Base-by-base conservation (phyloP, 2,329 filamentous ascomycete species). In the Xylariaceae sp. region DNA sequence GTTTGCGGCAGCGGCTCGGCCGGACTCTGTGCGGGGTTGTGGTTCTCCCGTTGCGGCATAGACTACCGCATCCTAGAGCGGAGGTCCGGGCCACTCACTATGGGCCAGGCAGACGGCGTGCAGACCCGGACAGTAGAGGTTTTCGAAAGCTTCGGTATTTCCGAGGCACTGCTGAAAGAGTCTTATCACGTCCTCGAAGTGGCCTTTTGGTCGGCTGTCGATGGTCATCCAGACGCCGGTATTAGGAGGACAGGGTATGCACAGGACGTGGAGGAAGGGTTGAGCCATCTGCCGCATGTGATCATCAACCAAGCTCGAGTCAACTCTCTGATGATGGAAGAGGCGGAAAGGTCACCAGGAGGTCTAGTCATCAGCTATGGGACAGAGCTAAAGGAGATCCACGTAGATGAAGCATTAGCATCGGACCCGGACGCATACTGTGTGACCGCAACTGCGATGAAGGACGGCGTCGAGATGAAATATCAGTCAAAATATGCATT, bases 81-180 rank as follows among this genome's bases (percentile, higher is more conserved):
- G 5, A 73, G 77, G 5, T 47, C 63, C 3, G 80, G 78, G 0
- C 78, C 77, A 1, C 67, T 85, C 40, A 56, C 68, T 33, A 69
- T 73, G 37, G 82, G 81, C 3, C 79, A 85, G 61, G 83, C 82
- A 12, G 82, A 86, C 48, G 79, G 79, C 2, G 75, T 81, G 16
- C 77, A 82, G 61, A 77, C 74, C 45, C 76, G 78, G 2, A 80
- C 78, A 0, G 77, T 82, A 12, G 80, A 83, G 58, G 72, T 83
- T 19, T 80, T 82, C 40, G 79, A 83, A 55, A 77, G 74, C 36
- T 78, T 82, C 23, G 75, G 71, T 1, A 69, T 83, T 3, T 68
- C 72, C 2, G 76, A 79, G 37, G 65, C 72, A 16, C 64, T 83
- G 22, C 67, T 82, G 22, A 68, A 70, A 25, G 78, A 82, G 47